A percentile compares a stretch with the other conserved stretches of the same genome.
phyloP scores from a whole-genome alignment of 2,329 filamentous ascomycete genomes.

The Pyrenochaeta sp. region DNA sequence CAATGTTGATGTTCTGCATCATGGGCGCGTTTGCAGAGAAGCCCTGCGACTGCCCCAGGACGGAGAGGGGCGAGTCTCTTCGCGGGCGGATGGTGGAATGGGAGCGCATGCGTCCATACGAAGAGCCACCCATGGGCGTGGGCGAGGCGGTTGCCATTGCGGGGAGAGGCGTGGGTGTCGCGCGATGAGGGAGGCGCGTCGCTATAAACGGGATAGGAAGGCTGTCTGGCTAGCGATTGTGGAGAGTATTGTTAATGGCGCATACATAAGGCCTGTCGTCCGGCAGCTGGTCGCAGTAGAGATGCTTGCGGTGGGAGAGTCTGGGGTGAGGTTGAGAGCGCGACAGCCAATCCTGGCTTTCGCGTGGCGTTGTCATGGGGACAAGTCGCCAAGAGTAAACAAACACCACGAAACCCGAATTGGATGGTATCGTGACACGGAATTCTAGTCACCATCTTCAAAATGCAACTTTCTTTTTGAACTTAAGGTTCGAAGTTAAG shows the following conservation, averaged over 20 bases:
- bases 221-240: constrained; percentile 48
- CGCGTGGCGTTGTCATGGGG: constrained; percentile 39
- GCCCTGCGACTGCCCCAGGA: constrained; percentile 53
- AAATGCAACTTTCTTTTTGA: too few species aligned
- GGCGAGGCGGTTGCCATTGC: constrained; percentile 51
- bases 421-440: too few species aligned
- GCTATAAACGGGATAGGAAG: constrained; percentile 28
- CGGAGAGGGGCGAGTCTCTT: constrained; percentile 57
- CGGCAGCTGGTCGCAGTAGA: constrained; percentile 43
- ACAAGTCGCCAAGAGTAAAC: constrained; percentile 25
- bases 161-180: constrained; percentile 13
- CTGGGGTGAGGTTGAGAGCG: constrained; percentile 31
- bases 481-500: too few species aligned
- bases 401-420: too few species aligned
- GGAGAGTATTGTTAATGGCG: constrained; percentile 46
- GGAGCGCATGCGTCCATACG: constrained; percentile 49
- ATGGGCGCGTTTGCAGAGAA: constrained; percentile 55
- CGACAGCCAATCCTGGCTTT: constrained; percentile 25
- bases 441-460: too few species aligned
- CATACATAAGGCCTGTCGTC: constrained; percentile 47
- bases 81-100: constrained; percentile 45
- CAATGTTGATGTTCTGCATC: constrained; percentile 62
- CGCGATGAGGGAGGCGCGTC: constrained; percentile 21
- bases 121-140: constrained; percentile 45
- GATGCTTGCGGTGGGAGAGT: constrained; percentile 39